Evolutionary conservation across 768 basidiomycete genomes (phyloP), one percentile per base, ranked within the genome.

Genomic region (Hericium coralloides): DNA sequence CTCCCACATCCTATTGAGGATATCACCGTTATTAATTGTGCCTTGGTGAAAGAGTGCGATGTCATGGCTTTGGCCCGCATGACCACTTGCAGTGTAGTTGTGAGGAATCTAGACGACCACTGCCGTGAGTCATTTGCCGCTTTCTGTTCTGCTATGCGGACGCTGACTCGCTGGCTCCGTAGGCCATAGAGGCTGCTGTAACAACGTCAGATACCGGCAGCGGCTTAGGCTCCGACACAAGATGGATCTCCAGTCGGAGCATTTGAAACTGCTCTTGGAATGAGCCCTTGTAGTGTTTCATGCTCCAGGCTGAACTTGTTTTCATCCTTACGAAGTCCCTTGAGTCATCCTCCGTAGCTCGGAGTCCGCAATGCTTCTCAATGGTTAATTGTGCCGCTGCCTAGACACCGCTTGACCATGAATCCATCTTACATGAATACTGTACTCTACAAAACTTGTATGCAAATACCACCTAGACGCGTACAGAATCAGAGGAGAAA

Each of bases 1-100:
- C 31, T 6, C 31, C 59, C 60, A 7, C 64, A 64, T 45, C 68
- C 69, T 36, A 75, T 85, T 55, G 62, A 66, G 45, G 74, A 74
- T 61, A 67, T 84, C 14, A 77, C 76, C 0, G 74, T 79, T 26
- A 79, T 84, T 59, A 78, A 82, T 62, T 84, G 82, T 66, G 73
- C 79, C 15, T 77, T 78, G 57, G 81, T 84, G 23, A 71, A 74
- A 61, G 80, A 83, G 55, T 67, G 71, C 56, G 78, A 83, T 59
- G 75, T 85, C 57, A 59, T 82, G 39, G 72, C 76, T 53, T 64
- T 86, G 38, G 79, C 80, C 14, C 60, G 68, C 54, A 65, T 73
- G 62, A 77, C 79, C 0, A 65, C 70, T 23, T 84, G 82, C 61
- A 70, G 77, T 51, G 68, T 84, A 12, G 68, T 77, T 48, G 69